phyloP scores from a whole-genome alignment of 2,329 filamentous ascomycete species.

The Aspergillus bombycis region DNA sequence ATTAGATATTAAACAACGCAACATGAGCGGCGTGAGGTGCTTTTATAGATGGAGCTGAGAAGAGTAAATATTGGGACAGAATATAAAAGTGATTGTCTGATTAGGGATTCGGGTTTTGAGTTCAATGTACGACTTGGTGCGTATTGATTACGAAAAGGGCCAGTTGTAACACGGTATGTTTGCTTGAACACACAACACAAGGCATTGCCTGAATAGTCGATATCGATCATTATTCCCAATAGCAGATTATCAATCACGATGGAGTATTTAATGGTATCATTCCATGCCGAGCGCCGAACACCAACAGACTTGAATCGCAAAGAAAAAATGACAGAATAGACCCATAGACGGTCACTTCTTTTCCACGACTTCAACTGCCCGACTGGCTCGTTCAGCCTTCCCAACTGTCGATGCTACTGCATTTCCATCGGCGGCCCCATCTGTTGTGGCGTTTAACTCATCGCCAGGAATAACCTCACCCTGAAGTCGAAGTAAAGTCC shows the following conservation, averaged over 20 bases:
- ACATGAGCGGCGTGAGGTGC: conserved; percentile 19
- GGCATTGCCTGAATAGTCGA: background rate
- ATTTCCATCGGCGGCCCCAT: conserved; percentile 32
- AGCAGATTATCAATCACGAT: background rate
- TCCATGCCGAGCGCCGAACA: conserved; percentile 14
- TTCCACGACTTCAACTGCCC: conserved; percentile 52
- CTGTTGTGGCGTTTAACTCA: conserved; percentile 21
- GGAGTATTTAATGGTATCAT: conserved; percentile 10
- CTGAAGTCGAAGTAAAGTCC: conserved; percentile 43
- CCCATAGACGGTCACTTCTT: conserved; percentile 37
- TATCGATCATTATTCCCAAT: background rate
- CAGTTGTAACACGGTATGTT: background rate
- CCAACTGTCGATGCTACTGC: conserved; percentile 50
- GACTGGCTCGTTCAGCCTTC: conserved; percentile 49
- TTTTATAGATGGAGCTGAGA: conserved; percentile 20
- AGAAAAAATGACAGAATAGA: conserved; percentile 11
- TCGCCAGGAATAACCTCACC: conserved; percentile 34
- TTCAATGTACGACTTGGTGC: background rate
- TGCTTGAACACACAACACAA: background rate
- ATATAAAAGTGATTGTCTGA: conserved; percentile 14
- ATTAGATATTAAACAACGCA: conserved; percentile 21
- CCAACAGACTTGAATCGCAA: conserved; percentile 18
- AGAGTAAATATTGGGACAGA: conserved; percentile 11
- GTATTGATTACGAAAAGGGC: background rate
- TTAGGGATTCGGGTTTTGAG: background rate